phyloP scores from a whole-genome alignment of 805 yeast species.

The Wickerhamiella domercqiae region DNA sequence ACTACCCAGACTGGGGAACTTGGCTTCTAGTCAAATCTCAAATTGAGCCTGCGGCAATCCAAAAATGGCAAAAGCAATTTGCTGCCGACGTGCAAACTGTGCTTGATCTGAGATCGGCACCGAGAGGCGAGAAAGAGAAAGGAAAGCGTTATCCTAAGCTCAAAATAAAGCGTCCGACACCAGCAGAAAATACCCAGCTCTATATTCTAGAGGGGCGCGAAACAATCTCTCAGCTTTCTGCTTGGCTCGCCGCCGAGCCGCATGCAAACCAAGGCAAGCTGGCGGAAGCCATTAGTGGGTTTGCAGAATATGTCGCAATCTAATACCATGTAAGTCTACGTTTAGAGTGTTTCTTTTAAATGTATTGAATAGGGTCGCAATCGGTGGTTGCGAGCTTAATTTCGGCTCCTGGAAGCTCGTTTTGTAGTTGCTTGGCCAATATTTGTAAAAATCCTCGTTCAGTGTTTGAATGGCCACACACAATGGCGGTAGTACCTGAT shows the following conservation, averaged over 20 bases:
- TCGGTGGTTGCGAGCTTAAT: conserved; percentile 43
- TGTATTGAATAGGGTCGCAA: conserved; percentile 42
- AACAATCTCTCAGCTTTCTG: conserved; percentile 15
- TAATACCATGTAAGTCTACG: background rate
- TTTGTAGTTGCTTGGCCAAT: conserved; percentile 35
- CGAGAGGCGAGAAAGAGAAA: conserved; percentile 8
- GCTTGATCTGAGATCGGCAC: conserved; percentile 7
- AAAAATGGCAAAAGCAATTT: conserved; percentile 8
- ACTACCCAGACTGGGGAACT: conserved; percentile 22
- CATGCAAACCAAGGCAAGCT: no score
- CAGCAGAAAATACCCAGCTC: conserved; percentile 6
- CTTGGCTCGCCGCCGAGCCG: conserved; percentile 20
- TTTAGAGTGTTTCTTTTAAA: conserved; percentile 11
- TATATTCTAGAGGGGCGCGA: conserved; percentile 18
- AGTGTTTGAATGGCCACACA: conserved; percentile 82
- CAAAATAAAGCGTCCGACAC: conserved; percentile 7
- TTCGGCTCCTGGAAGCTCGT: conserved; percentile 29
- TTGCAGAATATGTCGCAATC: conserved; percentile 1
- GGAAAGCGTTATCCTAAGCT: conserved; percentile 11
- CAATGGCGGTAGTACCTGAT: conserved; percentile 51
- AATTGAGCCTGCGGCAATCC: conserved; percentile 7
- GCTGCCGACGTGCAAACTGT: conserved; percentile 5
- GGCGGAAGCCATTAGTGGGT: background rate
- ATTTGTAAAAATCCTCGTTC: conserved; percentile 67
- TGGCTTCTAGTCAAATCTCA: conserved; percentile 22